A percentile compares a stretch with the other conserved stretches of the same genome.
These are phyloP conservation scores for Alopecurus myosuroides DNA, from an alignment of 176 grass and related monocot genomes.

Conservation along the genomic window DNA sequence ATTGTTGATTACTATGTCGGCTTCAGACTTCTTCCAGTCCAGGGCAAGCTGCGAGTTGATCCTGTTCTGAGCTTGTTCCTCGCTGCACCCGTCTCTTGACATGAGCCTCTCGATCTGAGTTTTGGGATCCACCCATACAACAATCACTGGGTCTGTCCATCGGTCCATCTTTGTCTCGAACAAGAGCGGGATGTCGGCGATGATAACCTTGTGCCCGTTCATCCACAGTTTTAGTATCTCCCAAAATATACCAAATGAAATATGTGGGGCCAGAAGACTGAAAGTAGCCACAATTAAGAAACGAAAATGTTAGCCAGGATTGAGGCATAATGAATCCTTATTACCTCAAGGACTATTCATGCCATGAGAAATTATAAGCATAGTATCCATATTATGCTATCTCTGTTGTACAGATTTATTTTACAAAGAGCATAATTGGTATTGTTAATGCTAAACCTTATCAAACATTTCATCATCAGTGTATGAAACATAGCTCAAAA, in stretches of 20 bases:
- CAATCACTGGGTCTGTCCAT: constrained; percentile 69
- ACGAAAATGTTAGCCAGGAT: not conserved
- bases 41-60: constrained; percentile 67
- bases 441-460: not conserved
- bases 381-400: not conserved
- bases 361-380: not conserved
- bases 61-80: constrained; percentile 62
- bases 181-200: constrained; percentile 80
- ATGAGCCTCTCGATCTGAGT: constrained; percentile 72
- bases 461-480: not conserved
- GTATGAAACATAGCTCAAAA: not conserved
- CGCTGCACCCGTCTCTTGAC: constrained; percentile 62
- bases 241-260: constrained; percentile 75
- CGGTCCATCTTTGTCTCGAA: constrained; percentile 85
- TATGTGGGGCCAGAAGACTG: constrained; percentile 79
- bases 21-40: constrained; percentile 68
- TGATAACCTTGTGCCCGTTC: constrained; percentile 60
- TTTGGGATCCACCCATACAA: constrained; percentile 76
- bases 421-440: not conserved
- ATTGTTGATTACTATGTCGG: constrained; percentile 78
- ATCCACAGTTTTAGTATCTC: constrained; percentile 80
- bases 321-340: not conserved
- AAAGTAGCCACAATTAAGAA: not conserved
- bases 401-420: not conserved
- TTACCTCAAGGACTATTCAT: not conserved